Base-by-base conservation (phyloP, 2,329 filamentous ascomycete species). In the Colletotrichum karsti region DNA sequence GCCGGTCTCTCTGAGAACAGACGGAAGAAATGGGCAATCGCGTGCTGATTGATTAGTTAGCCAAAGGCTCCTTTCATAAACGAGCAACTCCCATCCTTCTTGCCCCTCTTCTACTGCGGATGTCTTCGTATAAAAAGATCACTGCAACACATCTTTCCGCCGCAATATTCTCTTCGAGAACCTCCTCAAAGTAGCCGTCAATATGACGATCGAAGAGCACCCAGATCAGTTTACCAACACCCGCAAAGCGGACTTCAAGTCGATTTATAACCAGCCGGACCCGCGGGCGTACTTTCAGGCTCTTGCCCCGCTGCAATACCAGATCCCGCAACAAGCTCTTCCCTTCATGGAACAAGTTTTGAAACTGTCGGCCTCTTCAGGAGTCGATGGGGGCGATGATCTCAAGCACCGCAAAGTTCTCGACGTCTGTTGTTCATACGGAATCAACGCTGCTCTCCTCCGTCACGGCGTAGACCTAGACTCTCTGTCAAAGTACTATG, bases 241-340 rank as follows among this genome's bases (percentile, higher is more conserved):
- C 4, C 57, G 48, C 22, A 66, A 63, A 30, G 63, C 63, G 7
- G 63, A 66, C 50, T 66, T 66, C 46, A 55, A 35, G 5, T 66
- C 48, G 4, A 63, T 62, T 20, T 66, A 66, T 30, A 56, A 54
- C 41, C 48, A 63, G n/a, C n/a, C 57, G 4, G 50, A 66, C 12
- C 63, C 63, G 9, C 48, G 57, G 7, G 28, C 63, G 7, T 66
- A 66, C 57, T 66, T 66, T 13, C 22, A 28, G 3, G 48, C 63
- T 7, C 18, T 66, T 5, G 54, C 15, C 12, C 57, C 63, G 20
- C 20, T 66, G 2, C 22, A 41, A 7, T 66, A 66, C 24, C 57
- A 66, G 37, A 48, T 66, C n/a, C 63, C 63, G 3, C 57, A 66
- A 4, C 63, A 48, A 6, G 63, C 63, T 9, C 48, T 48, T 6